Evolutionary conservation across 192 early-diverging fungal species (phyloP).

Genomic region (Entomortierella parvispora): DNA sequence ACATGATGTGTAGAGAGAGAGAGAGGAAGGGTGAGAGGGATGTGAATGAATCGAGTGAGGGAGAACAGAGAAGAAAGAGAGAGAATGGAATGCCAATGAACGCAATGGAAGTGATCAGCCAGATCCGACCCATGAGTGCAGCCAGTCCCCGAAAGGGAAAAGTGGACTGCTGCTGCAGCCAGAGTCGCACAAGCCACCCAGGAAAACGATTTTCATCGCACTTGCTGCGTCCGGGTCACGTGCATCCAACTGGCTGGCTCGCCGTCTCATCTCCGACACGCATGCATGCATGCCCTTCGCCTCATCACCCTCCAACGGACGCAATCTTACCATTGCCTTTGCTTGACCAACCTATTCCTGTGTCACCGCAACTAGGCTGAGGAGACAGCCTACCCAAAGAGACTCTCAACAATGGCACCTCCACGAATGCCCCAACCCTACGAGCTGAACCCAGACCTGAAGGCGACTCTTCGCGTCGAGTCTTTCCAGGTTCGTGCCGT

Average conservation of each 20-base stretch:
- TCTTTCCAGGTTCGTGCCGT: constrained; percentile 53
- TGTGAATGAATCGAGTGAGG: background rate
- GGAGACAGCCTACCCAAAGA: background rate
- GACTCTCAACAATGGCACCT: background rate
- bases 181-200: no score
- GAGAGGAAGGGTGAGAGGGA: no score
- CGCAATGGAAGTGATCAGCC: no score
- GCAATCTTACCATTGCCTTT: background rate
- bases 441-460: constrained; percentile 56
- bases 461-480: constrained; percentile 55
- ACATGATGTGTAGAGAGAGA: constrained; percentile 21
- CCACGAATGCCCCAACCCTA: constrained; percentile 52
- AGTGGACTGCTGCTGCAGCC: no score
- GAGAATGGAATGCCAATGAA: constrained; percentile 3
- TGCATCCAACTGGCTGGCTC: no score
- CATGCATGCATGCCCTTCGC: no score
- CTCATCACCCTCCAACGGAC: background rate
- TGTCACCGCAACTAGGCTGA: background rate
- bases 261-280: no score
- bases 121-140: no score
- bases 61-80: background rate
- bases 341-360: background rate
- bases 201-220: no score
- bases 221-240: no score
- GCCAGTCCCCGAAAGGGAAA: no score